These are phyloP conservation scores for Tuctoria greenei DNA, from an alignment of 176 grass and related monocot genomes.

Conservation along the genomic window DNA sequence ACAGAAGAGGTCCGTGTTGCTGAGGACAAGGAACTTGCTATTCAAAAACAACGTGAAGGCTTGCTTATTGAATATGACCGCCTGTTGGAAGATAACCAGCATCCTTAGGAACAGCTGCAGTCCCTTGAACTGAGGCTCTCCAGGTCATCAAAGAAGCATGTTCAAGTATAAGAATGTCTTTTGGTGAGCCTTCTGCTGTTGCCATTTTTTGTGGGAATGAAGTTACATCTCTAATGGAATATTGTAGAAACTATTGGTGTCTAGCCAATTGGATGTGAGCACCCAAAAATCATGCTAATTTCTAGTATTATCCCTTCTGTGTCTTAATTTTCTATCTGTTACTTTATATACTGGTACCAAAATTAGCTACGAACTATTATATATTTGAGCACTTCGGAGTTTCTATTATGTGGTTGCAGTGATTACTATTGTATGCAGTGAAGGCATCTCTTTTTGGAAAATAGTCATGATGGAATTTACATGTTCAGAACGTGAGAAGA, in stretches of 20 bases:
- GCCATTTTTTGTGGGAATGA: not conserved
- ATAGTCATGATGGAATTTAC: not conserved
- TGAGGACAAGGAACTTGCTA: conserved; percentile 50
- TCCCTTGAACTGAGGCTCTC: conserved; percentile 58
- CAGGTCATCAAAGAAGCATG: conserved; percentile 57
- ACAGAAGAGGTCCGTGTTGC: conserved; percentile 57
- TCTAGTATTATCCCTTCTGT: not conserved
- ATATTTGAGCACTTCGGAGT: not conserved
- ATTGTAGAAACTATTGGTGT: not conserved
- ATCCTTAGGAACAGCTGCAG: conserved; percentile 63
- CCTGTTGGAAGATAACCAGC: conserved; percentile 82
- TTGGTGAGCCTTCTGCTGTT: conserved; percentile 13
- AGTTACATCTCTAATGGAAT: conserved; percentile 26
- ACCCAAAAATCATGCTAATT: conserved; percentile 11
- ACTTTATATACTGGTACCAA: conserved; percentile 4
- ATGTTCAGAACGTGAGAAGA: not conserved
- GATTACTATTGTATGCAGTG: not conserved
- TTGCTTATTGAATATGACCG: conserved; percentile 77
- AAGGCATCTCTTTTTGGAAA: not conserved
- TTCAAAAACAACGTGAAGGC: conserved; percentile 76
- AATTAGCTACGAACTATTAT: not conserved
- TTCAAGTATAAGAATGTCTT: conserved; percentile 15
- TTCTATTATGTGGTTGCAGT: not conserved
- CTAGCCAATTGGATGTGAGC: not conserved
- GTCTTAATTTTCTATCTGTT: not conserved